Base-by-base conservation (phyloP, 768 basidiomycete species). In the Auricularia sp. region DNA sequence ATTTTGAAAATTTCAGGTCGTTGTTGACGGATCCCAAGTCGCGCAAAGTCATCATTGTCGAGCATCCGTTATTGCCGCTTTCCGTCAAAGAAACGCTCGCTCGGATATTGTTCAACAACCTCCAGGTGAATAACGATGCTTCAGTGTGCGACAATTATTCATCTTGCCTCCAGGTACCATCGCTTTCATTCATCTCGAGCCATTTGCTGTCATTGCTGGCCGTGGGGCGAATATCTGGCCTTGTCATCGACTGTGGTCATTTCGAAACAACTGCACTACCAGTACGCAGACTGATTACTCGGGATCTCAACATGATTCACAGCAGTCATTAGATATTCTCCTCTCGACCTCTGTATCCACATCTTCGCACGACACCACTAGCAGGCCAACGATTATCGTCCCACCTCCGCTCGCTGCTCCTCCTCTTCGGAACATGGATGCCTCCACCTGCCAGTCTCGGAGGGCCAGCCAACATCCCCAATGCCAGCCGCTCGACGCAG, bases 1-100 rank as follows among this genome's bases (percentile, higher is more conserved):
- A 42, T 56, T 43, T 11, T 39, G 53, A 61, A 67, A 63, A 66
- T 64, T 71, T 35, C 62, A 96, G 94, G 72, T 91, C 92, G 61
- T 80, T 99, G 59, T 81, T 98, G 73, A 91, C 93, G 69, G 97
- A 98, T 71, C 91, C 97, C 1, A 96, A 94, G 74, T 87, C 93
- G 36, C 85, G 97, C 63, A 98, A 97, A 75, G 89, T 99, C 62
- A 92, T 98, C 62, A 70, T 99, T 23, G 79, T 96, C 5, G 97
- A 98, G 75, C 90, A 93, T 72, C 91, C 96, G 0, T 76, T 96
- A 29, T 77, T 98, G 18, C 92, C 95, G 1, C 73, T 91, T 1
- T 83, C 87, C 64, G 86, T 98, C 71, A 98, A 98, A 75, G 91
- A 96, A 53, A 85, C 84, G 65, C 82, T 98, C 44, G 91, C 93